Evolutionary conservation across 306 rosid genomes (phyloP).

Genomic region (Ziziphus jujuba): DNA sequence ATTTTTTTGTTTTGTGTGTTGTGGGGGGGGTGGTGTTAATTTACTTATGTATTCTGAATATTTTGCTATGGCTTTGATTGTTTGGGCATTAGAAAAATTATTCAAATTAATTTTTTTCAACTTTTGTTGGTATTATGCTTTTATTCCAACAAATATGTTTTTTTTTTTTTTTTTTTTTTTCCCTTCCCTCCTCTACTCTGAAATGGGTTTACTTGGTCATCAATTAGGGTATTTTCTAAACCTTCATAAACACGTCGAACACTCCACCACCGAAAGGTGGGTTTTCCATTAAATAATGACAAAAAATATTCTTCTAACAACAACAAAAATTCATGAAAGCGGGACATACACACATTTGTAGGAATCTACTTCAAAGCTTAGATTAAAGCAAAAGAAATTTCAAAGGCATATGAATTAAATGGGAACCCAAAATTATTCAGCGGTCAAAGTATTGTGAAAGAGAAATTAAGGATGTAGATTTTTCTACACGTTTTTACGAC

Average conservation of each 20-base stretch:
- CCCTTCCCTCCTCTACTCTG: too few relatives aligned
- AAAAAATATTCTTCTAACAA: neutral
- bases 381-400: neutral
- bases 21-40: too few relatives aligned
- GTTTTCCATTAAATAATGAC: slow-evolving; percentile 14
- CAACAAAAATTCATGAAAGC: slow-evolving; percentile 6
- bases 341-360: neutral
- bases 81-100: neutral
- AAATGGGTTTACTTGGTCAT: slow-evolving; percentile 24
- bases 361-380: neutral
- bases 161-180: neutral
- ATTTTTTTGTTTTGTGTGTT: too few relatives aligned
- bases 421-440: slow-evolving; percentile 15
- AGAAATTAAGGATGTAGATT: neutral
- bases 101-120: neutral
- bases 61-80: too few relatives aligned
- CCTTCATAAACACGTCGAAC: slow-evolving; percentile 28
- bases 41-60: too few relatives aligned
- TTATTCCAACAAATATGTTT: slow-evolving; percentile 1
- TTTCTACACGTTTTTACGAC: slow-evolving; percentile 41
- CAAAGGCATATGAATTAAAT: slow-evolving; percentile 10
- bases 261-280: slow-evolving; percentile 48
- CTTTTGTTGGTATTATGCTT: neutral
- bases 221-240: slow-evolving; percentile 28
- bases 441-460: slow-evolving; percentile 20